These are phyloP conservation scores for Medicago arabica DNA, from an alignment of 306 rosid genomes.

Conservation along the genomic window DNA sequence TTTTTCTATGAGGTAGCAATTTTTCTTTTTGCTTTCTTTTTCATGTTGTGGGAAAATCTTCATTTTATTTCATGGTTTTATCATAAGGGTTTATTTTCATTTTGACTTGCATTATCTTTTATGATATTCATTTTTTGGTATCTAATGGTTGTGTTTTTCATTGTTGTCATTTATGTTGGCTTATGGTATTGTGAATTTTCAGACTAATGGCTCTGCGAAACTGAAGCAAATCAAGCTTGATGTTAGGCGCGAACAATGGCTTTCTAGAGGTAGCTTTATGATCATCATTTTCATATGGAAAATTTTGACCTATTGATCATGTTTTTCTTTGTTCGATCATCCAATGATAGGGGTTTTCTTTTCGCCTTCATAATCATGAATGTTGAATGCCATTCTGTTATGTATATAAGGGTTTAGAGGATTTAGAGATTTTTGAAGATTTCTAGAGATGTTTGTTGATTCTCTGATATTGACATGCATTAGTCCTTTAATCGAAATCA, in stretches of 20 bases:
- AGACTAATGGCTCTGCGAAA: conserved; percentile 63
- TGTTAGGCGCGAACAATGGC: conserved; percentile 77
- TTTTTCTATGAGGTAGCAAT: background rate
- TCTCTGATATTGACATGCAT: conserved; percentile 10
- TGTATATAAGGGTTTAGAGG: background rate
- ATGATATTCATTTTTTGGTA: too few species aligned
- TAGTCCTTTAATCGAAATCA: background rate
- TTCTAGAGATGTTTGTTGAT: conserved; percentile 1
- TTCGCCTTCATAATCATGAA: conserved; percentile 6
- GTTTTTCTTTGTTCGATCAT: background rate
- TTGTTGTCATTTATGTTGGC: too few species aligned
- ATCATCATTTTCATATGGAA: conserved; percentile 4
- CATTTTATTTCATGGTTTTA: background rate
- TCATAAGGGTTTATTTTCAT: too few species aligned
- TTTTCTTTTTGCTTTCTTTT: background rate
- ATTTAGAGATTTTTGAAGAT: background rate
- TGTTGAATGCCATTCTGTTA: conserved; percentile 14
- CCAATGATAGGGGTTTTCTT: background rate
- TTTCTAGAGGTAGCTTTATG: conserved; percentile 56
- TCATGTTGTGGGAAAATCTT: conserved; percentile 12
- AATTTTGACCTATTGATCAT: conserved; percentile 1
- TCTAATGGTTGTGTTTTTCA: too few species aligned
- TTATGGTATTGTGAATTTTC: conserved; percentile 29
- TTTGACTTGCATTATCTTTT: too few species aligned
- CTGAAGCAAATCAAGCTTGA: conserved; percentile 76